Evolutionary conservation across 768 basidiomycete genomes (phyloP).

Genomic region (Suillus placidus): DNA sequence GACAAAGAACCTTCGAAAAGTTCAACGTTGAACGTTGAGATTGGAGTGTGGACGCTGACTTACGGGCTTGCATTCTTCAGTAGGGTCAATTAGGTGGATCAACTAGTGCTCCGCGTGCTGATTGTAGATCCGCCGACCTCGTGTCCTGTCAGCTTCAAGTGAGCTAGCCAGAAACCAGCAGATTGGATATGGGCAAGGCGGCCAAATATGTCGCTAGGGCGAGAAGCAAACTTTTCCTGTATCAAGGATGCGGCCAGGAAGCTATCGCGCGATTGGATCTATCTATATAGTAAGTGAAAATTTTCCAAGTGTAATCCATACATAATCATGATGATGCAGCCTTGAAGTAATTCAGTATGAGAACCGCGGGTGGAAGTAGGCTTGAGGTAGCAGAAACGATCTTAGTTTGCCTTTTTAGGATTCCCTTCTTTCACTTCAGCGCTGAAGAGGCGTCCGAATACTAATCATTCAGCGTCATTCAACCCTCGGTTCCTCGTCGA

Average conservation of each 20-base stretch:
- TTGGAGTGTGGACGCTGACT: background rate
- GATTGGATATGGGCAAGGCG: background rate
- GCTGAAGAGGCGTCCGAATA: background rate
- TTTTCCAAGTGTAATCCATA: background rate
- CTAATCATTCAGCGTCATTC: background rate
- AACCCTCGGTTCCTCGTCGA: constrained; percentile 2
- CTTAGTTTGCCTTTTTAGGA: constrained; percentile 5
- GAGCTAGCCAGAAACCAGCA: background rate
- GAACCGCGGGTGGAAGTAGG: background rate
- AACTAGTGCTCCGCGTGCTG: background rate
- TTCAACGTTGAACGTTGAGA: background rate
- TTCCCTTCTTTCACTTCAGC: background rate
- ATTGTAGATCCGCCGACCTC: background rate
- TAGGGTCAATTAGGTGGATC: background rate
- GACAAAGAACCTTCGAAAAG: background rate
- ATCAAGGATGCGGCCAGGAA: background rate
- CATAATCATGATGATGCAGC: background rate
- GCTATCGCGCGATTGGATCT: background rate
- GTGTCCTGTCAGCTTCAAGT: background rate
- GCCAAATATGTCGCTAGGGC: background rate
- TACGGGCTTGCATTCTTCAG: background rate
- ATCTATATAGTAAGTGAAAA: constrained; percentile 1
- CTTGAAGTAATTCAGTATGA: background rate
- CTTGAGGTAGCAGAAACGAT: background rate
- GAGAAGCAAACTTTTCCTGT: background rate